Evolutionary conservation across 2,329 filamentous ascomycete genomes (phyloP).

Genomic region (Lecanicillium sp.): DNA sequence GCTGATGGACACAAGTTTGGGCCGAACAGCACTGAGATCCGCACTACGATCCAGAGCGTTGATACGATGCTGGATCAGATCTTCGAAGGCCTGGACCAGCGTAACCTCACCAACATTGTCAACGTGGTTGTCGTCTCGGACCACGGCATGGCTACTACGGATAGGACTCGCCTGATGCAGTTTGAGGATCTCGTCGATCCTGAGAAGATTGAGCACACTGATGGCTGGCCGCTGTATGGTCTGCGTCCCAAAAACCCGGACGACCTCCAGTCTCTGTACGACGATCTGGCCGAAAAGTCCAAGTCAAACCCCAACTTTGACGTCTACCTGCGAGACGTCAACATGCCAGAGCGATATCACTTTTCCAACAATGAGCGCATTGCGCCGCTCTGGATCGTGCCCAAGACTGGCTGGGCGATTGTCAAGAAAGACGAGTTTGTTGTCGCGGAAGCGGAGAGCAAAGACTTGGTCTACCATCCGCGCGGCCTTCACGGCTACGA

Average conservation of each 20-base stretch:
- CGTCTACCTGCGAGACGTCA: constrained; percentile 74
- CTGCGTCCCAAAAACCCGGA: constrained; percentile 67
- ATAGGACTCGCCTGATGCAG: constrained; percentile 71
- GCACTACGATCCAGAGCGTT: constrained; percentile 66
- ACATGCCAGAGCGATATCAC: constrained; percentile 91
- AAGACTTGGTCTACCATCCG: constrained; percentile 65
- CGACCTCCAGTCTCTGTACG: constrained; percentile 62
- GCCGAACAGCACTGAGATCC: constrained; percentile 90
- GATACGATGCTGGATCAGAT: constrained; percentile 76
- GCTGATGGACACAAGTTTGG: constrained; percentile 79
- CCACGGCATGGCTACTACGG: constrained; percentile 96
- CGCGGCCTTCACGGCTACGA: constrained; percentile 91
- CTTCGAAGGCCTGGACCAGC: constrained; percentile 65
- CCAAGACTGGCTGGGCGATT: constrained; percentile 87
- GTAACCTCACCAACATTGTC: constrained; percentile 83
- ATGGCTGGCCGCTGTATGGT: constrained; percentile 92
- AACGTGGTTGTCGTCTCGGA: constrained; percentile 96
- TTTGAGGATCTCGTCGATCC: constrained; percentile 83
- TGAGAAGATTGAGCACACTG: constrained; percentile 68
- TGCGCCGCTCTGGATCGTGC: constrained; percentile 89
- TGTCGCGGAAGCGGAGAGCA: constrained; percentile 54
- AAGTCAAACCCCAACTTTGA: constrained; percentile 64
- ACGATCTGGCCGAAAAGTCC: constrained; percentile 48
- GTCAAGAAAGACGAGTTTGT: constrained; percentile 75
- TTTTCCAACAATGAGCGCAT: constrained; percentile 85